Evolutionary conservation across 352 stramenopile genomes (phyloP), one percentile per base, ranked within the genome.

Genomic region (Paralagenidium karlingii): DNA sequence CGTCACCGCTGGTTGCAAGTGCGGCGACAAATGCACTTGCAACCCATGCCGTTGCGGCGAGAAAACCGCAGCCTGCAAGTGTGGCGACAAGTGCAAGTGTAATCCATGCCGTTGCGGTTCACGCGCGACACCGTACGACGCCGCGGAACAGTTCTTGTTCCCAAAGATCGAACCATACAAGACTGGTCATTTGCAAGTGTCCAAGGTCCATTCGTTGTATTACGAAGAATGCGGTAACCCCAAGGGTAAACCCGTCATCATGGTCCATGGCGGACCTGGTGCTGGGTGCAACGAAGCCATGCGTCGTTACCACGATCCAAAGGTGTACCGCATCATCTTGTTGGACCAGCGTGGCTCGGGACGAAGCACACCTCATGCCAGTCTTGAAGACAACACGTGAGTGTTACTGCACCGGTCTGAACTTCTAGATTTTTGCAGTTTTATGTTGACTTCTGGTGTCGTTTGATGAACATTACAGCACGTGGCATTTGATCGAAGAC

Each of bases 301-400:
- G 76, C 73, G 81, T 15, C 82, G 79, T 36, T 97, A 88, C 61
- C 94, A 97, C 61, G 80, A 96, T 61, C 88, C 86, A 15, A 45
- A 68, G 19, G 63, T 86, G 11, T 97, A 96, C 51, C 77, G 69
- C 32, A 94, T 98, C 34, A 86, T 96, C 34, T 60, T 96, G 20
- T 49, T 97, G 21, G 92, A 98, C 63, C 92, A 98, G 66, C 69
- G 92, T 18, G 92, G 92, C 13, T 89, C 80, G 21, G 92, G 90
- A 29, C 64, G 73, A 26, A 95, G 81, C 34, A 70, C 76, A 39
- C 88, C 88, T 3, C 82, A 94, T 27, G 84, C 82, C 7, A 81
- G 62, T 1, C 53, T 96, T 8, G 58, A 88, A 30, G 81, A 96
- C 19, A 96, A 96, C 51, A 96, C 84, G 55, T 78, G 36, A 40